Evolutionary conservation across 2,329 filamentous ascomycete genomes (phyloP), one percentile per base, ranked within the genome.

Genomic region (Microthyrium microscopicum): DNA sequence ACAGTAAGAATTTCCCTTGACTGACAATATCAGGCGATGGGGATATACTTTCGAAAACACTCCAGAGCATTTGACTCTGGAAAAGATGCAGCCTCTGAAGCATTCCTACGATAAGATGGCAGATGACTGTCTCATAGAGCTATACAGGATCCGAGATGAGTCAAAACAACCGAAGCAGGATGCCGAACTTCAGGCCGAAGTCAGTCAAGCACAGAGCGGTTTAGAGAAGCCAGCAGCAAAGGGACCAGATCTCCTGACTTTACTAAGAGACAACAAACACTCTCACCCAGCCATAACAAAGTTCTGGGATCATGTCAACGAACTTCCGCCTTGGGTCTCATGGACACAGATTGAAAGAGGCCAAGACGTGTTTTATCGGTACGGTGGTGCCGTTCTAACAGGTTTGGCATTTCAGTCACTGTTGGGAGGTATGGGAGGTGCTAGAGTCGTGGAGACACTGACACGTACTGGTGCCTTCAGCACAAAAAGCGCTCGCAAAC

Each of bases 361-460:
- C 0, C 79, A 87, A 48, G 69, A 78, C 42, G 68, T 83, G 1
- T 82, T 84, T 46, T 84, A 81, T 50, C 69, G 79, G 22, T 85
- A 84, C 50, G 77, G 70, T 13, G 72, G 70, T 0, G 69, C 76
- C 1, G 67, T 68, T 16, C 52, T 83, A 15, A 77, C 73, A 5
- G 71, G 54, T 28, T 63, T 75, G 29, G 67, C 71, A 6, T 78
- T 73, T 46, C 66, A 77, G 41, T 73, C 70, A 5, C 56, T 80
- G 0, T 56, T 81, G 2, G 76, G 76, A 4, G 75, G 75, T 3
- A 77, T 80, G 74, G 77, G 73, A 3, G 72, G 75, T n/a, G 68
- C 66, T 5, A 62, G 78, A 21, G 71, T 84, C 1, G 77, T 80
- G 7, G 77, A 85, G 50, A 81, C 77, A 0, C 60, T 87, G 8